Base-by-base conservation (phyloP, 2,329 filamentous ascomycete species). In the Cercospora sesami region DNA sequence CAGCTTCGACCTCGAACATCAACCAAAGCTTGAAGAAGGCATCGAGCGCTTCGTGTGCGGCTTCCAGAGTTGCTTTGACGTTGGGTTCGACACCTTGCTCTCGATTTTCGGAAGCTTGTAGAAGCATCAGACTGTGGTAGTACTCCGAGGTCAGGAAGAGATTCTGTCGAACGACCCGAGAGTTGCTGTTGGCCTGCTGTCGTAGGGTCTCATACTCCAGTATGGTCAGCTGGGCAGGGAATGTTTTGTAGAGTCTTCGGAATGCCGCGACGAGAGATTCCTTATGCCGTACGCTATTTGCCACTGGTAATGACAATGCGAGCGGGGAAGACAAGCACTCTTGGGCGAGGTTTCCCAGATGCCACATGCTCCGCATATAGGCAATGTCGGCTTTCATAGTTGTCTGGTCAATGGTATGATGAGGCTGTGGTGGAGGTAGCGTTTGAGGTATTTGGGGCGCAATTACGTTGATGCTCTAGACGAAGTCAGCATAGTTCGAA, bases 141-240 rank as follows among this genome's bases (percentile, higher is more conserved):
- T 92, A 94, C 75, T 93, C 94, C 78, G 88, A 91, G n/a, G 89
- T 90, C 31, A 94, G 81, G 75, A 93, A 94, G 5, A 94, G 80
- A 18, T 90, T 92, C 78, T 94, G 91, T 0, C 90, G 84, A 16
- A 92, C 87, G 1, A 89, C 84, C 6, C 91, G 86, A 69, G 89
- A 89, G 74, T 90, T 89, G 2, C 80, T 85, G 55, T 80, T 80
- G 1, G 87, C 86, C 60, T 90, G 81, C 16, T 83, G 81, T 7
- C 85, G 81, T 45, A 93, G 84, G 23, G 85, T 85, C 3, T 85
- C 84, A 4, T 85, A 81, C 73, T 91, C 87, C 81, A 90, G 90
- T 3, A 86, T 89, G 2, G 90, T 89, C 69, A 94, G 90, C 1
- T 88, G 82, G 57, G 89, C 82, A 0, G 91, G 91, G 68, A 93